These are phyloP conservation scores for Obba rivulosa DNA, from an alignment of 768 basidiomycete species.

Conservation along the genomic window DNA sequence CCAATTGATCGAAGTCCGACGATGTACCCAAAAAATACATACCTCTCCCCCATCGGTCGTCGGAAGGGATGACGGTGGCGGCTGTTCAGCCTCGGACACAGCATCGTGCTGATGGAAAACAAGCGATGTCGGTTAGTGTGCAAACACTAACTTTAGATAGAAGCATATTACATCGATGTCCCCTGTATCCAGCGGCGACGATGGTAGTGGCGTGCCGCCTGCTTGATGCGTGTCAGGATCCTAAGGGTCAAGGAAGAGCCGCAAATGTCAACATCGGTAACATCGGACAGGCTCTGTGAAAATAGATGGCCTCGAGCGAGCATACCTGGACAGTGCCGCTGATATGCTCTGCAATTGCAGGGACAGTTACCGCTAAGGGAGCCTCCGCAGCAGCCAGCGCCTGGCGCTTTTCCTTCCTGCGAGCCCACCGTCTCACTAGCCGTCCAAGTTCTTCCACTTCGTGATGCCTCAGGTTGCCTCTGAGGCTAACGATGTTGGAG, in stretches of 20 bases:
- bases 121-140: not conserved
- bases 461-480: constrained; percentile 32
- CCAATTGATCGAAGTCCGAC: too few species aligned
- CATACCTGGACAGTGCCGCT: not conserved
- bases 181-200: too few species aligned
- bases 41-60: not conserved
- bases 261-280: too few species aligned
- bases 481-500: constrained; percentile 25
- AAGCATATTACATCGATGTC: too few species aligned
- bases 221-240: too few species aligned
- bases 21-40: not conserved
- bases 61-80: not conserved
- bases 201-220: too few species aligned
- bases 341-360: not conserved
- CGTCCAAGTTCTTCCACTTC: constrained; percentile 35
- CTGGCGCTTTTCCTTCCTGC: constrained; percentile 16
- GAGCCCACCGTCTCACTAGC: constrained; percentile 26
- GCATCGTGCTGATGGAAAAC: not conserved
- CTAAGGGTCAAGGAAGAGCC: too few species aligned
- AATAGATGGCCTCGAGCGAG: constrained; percentile 1
- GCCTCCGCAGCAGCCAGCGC: constrained; percentile 5
- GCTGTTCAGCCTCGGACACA: not conserved
- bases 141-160: not conserved
- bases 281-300: too few species aligned
- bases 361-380: not conserved